A percentile compares a stretch with the other conserved stretches of the same genome.
Evolutionary conservation across 192 early-diverging fungal species (phyloP).

Genomic region (Coemansia sp.): DNA sequence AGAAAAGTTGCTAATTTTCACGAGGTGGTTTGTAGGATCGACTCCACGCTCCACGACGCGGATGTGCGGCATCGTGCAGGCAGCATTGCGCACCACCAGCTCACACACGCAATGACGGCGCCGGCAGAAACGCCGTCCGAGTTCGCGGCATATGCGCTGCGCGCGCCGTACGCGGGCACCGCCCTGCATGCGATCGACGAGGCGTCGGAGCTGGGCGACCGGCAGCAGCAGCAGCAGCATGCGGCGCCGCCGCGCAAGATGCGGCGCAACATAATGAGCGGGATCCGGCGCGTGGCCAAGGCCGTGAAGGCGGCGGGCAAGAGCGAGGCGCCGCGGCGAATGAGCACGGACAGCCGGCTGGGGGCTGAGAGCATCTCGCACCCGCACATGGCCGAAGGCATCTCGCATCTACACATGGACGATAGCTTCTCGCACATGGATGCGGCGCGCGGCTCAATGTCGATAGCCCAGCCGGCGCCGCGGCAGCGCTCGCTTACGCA

Average conservation of each 20-base stretch:
- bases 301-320: constrained; percentile 38
- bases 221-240: background rate
- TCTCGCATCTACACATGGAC: constrained; percentile 7
- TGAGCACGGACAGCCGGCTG: background rate
- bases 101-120: background rate
- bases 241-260: constrained; percentile 11
- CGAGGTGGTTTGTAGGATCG: constrained; percentile 21
- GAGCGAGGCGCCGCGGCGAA: background rate
- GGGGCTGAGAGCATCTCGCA: constrained; percentile 4
- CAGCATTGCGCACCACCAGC: background rate
- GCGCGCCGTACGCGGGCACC: background rate
- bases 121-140: too few relatives aligned
- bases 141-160: background rate
- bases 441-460: background rate
- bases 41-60: constrained; percentile 15
- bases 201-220: constrained; percentile 10
- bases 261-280: constrained; percentile 28
- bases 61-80: constrained; percentile 2
- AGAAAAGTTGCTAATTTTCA: too few relatives aligned
- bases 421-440: background rate
- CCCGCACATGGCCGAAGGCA: constrained; percentile 6
- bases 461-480: background rate
- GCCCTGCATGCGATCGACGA: constrained; percentile 26
- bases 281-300: constrained; percentile 41
- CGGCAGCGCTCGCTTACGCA: constrained; percentile 44